Conservation (phyloP, 345 rosid genomes). For the Ceriops tagal region DNA sequence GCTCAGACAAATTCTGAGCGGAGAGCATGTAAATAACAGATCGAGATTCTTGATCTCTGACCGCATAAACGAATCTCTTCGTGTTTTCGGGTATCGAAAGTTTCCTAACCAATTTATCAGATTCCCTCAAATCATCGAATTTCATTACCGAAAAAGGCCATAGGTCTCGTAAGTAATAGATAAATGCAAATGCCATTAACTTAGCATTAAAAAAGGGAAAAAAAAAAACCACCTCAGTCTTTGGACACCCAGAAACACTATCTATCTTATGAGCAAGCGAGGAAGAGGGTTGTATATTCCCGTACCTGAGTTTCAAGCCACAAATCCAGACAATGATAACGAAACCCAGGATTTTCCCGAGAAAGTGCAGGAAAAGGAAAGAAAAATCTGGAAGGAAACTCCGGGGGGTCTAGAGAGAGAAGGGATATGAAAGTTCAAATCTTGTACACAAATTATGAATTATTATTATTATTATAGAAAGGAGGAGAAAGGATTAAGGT, state of each 20-base stretch:
- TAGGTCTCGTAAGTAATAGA: slow-evolving; percentile 39
- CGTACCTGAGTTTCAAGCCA: too few species aligned
- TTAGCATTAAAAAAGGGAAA: neutral
- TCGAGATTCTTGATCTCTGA: slow-evolving; percentile 51
- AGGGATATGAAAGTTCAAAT: too few species aligned
- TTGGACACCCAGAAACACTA: neutral
- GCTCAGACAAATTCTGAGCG: slow-evolving; percentile 74
- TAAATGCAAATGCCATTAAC: slow-evolving; percentile 44
- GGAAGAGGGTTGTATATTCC: too few species aligned
- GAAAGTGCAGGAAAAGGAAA: too few species aligned
- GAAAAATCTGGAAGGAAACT: too few species aligned
- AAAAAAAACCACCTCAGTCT: neutral
- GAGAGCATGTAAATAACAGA: slow-evolving; percentile 72
- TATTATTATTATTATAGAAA: too few species aligned
- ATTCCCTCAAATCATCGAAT: slow-evolving; percentile 56
- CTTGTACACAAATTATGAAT: too few species aligned
- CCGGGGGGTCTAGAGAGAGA: too few species aligned
- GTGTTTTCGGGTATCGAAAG: slow-evolving; percentile 68
- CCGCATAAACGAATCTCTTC: slow-evolving; percentile 66
- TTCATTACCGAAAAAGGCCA: slow-evolving; percentile 75
- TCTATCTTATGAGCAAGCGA: neutral
- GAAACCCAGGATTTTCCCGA: too few species aligned
- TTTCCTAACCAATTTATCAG: slow-evolving; percentile 51
- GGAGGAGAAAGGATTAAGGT: too few species aligned
- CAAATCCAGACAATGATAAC: too few species aligned